phyloP scores from a whole-genome alignment of 495 filamentous ascomycete species.

The Aspergillus avenaceus region DNA sequence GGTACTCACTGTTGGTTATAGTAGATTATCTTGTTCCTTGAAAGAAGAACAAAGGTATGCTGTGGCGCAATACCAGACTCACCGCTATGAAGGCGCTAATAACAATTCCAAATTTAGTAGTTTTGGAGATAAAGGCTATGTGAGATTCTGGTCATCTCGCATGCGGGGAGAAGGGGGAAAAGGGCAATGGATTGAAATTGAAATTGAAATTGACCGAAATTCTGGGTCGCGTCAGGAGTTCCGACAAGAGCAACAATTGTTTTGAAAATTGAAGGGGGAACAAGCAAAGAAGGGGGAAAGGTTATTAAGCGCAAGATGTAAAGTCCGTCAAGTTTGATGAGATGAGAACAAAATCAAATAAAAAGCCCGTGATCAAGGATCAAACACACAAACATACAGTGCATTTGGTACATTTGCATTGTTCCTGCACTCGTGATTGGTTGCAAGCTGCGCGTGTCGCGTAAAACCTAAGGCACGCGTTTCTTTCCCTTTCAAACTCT shows the following conservation, averaged over 20 bases:
- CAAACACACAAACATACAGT: no score
- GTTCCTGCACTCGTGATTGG: conserved; percentile 18
- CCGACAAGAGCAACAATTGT: no score
- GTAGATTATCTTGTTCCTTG: not conserved
- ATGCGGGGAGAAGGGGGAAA: conserved; percentile 12
- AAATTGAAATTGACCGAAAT: no score
- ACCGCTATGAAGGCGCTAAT: not conserved
- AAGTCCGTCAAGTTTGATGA: no score
- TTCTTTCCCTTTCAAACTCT: not conserved
- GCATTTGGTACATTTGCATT: no score
- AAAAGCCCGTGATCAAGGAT: no score
- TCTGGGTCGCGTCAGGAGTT: no score
- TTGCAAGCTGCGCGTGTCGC: conserved; percentile 27
- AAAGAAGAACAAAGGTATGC: not conserved
- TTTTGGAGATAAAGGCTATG: not conserved
- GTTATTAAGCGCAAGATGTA: no score
- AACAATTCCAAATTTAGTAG: not conserved
- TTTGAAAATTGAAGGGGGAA: no score
- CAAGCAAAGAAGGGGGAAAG: no score
- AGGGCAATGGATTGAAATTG: no score
- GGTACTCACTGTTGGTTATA: conserved; percentile 23
- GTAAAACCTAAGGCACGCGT: conserved; percentile 17
- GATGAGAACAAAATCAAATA: no score
- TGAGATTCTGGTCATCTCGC: conserved; percentile 11
- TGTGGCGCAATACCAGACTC: not conserved